Conservation (phyloP, 805 yeast species). For the Ogataea methanolica region DNA sequence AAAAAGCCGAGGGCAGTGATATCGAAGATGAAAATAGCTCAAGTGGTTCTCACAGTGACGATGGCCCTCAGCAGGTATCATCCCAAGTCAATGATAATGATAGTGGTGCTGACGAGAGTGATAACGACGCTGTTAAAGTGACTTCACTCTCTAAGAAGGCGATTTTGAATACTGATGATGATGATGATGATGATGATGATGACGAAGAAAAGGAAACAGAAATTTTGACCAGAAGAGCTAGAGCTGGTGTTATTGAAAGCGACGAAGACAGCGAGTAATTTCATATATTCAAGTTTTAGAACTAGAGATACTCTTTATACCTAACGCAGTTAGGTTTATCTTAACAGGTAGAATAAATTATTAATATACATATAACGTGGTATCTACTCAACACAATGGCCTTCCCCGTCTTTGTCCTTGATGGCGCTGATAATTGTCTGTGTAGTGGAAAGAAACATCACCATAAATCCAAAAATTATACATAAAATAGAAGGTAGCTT, state of each 20-base stretch:
- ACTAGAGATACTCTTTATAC: too few species aligned
- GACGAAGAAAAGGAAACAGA: too few species aligned
- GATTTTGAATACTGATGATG: too few species aligned
- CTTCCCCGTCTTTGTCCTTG: conserved; percentile 33
- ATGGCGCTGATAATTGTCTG: conserved; percentile 57
- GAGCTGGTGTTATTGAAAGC: conserved; percentile 2
- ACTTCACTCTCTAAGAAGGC: not conserved
- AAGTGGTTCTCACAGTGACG: too few species aligned
- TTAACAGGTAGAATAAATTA: too few species aligned
- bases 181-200: too few species aligned
- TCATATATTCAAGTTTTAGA: too few species aligned
- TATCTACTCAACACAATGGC: conserved; percentile 40
- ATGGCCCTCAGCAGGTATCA: too few species aligned
- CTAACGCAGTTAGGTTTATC: too few species aligned
- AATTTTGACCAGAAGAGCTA: not conserved
- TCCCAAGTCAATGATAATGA: not conserved
- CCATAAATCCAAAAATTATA: conserved; percentile 64
- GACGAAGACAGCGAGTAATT: conserved; percentile 4
- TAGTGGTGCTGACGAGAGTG: not conserved
- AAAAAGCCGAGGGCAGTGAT: conserved; percentile 2
- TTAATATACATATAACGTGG: too few species aligned
- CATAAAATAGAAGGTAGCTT: conserved; percentile 58
- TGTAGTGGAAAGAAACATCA: conserved; percentile 76
- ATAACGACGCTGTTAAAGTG: too few species aligned
- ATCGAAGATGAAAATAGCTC: not conserved